Base-by-base conservation (phyloP, 345 rosid species). In the Luvunga scandens region DNA sequence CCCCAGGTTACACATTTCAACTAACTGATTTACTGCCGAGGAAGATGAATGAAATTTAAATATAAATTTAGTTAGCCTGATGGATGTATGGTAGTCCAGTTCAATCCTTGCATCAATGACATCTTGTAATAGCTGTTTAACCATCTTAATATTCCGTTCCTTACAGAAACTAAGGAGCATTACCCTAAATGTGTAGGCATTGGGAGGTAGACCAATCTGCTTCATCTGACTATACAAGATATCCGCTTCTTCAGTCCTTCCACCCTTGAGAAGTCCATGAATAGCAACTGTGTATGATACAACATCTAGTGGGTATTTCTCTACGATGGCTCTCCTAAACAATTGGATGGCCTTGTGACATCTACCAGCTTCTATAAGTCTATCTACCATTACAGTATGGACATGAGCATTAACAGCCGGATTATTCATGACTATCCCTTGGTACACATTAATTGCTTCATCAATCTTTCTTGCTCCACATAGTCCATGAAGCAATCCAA, bases 231-330 rank as follows among this genome's bases (percentile, higher is more conserved):
- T 10, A 59, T 81, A 86, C 76, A 89, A 33, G 67, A 80, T 64
- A 75, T 39, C 81, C 55, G 91, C 98, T 84, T 91, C 94, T 71
- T 71, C 81, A 31, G 78, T 73, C 81, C 91, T 87, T 66, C 90
- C 87, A 19, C 77, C 78, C 77, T 72, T 80, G 71, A 93, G 81
- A 79, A 93, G 92, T 18, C 96, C 93, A 82, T 71, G 68, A 12
- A 90, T 90, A 42, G 89, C 94, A 75, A 86, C 89, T 60, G 91
- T 86, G 79, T 86, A 91, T 55, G 93, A 86, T 56, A 90, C 89
- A 76, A 78, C 89, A 85, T 91, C 98, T 61, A 90, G 73, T 39
- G 88, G 81, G 73, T 78, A 79, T 65, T 87, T 84, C 81, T 90
- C 74, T 71, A 38, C 9, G 22, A 83, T 21, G 64, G 90, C 92